phyloP scores from a whole-genome alignment of 2,329 filamentous ascomycete species.

The Colletotrichum sublineola region DNA sequence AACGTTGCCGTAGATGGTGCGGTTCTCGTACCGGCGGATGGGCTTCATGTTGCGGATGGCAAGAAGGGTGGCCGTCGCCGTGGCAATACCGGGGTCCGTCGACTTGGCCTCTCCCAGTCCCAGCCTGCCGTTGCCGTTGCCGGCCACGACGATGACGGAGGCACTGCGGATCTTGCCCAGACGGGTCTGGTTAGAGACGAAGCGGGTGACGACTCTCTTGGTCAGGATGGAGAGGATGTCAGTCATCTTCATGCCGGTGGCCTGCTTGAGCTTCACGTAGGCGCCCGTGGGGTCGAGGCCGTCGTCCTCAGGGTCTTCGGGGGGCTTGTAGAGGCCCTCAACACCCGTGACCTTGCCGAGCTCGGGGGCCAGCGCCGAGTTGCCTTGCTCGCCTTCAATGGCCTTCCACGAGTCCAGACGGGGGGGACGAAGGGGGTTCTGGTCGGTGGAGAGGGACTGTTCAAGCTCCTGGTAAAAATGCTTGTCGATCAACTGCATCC shows the following conservation, averaged over 20 bases:
- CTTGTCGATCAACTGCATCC: slow-evolving; percentile 44
- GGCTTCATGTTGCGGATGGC: slow-evolving; percentile 94
- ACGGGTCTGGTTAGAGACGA: slow-evolving; percentile 92
- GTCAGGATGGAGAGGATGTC: slow-evolving; percentile 69
- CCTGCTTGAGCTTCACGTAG: slow-evolving; percentile 66
- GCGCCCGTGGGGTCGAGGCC: slow-evolving; percentile 64
- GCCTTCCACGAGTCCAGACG: slow-evolving; percentile 52
- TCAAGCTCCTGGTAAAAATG: slow-evolving; percentile 47
- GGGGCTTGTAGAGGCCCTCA: slow-evolving; percentile 62
- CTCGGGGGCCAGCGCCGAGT: slow-evolving; percentile 62
- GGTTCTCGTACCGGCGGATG: slow-evolving; percentile 89
- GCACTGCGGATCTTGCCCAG: slow-evolving; percentile 89
- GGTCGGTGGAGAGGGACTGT: slow-evolving; percentile 44
- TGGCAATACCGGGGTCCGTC: slow-evolving; percentile 76
- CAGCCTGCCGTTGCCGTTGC: slow-evolving; percentile 86
- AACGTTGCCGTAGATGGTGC: slow-evolving; percentile 91
- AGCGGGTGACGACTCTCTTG: slow-evolving; percentile 81
- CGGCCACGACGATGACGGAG: slow-evolving; percentile 85
- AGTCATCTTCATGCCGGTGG: slow-evolving; percentile 66
- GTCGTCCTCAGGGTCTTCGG: slow-evolving; percentile 63
- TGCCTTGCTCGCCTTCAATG: slow-evolving; percentile 49
- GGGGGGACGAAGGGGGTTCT: slow-evolving; percentile 49
- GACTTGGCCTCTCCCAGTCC: slow-evolving; percentile 94
- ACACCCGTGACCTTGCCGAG: slow-evolving; percentile 68
- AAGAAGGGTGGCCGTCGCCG: slow-evolving; percentile 79